Conservation (phyloP, 116 monocot species). For the Dioscorea cayenensis region DNA sequence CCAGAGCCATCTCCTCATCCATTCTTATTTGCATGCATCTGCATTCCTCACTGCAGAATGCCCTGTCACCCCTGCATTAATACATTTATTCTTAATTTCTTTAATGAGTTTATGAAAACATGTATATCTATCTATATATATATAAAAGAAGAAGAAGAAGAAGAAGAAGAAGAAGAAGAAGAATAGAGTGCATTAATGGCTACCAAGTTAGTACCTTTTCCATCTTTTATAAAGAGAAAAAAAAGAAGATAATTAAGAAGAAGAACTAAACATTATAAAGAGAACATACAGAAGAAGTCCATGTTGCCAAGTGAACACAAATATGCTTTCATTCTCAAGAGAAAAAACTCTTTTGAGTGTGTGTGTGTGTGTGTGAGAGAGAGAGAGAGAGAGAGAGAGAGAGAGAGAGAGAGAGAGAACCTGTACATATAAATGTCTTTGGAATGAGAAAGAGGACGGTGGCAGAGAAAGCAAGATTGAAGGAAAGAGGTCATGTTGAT, state of each 20-base stretch:
- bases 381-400: conserved; percentile 13
- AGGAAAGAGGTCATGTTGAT: conserved; percentile 9
- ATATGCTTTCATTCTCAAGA: not conserved
- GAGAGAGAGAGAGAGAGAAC: not conserved
- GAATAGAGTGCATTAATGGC: no score
- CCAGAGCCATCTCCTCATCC: conserved; percentile 20
- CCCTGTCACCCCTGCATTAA: conserved; percentile 20
- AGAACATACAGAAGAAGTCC: not conserved
- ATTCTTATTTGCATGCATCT: conserved; percentile 24
- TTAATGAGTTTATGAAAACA: no score
- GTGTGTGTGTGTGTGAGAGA: not conserved
- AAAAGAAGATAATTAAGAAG: not conserved
- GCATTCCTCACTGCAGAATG: conserved; percentile 33
- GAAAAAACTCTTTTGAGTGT: not conserved
- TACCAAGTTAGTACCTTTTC: no score
- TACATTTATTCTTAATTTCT: no score
- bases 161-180: not conserved
- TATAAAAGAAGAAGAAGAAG: no score
- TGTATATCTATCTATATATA: not conserved
- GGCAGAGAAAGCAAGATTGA: conserved; percentile 29
- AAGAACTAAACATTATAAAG: no score
- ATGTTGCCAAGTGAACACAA: not conserved
- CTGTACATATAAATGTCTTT: conserved; percentile 42
- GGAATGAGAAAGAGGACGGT: conserved; percentile 5
- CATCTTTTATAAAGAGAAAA: no score